Conservation (phyloP, 129 eudicot species). For the Mikania micrantha region DNA sequence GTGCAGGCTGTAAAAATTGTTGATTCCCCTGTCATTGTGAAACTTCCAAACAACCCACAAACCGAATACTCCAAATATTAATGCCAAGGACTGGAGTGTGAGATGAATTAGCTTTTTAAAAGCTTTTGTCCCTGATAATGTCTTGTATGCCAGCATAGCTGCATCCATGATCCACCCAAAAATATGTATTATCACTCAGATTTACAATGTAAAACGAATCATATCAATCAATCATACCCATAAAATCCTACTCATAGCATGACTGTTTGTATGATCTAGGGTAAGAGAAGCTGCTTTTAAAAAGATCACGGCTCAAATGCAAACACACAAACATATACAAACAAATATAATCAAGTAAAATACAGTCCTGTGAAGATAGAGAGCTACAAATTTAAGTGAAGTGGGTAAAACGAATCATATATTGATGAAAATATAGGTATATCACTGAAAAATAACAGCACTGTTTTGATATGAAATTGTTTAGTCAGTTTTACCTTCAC, state of each 20-base stretch:
- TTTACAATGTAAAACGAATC: background rate
- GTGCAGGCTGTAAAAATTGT: slow-evolving; percentile 78
- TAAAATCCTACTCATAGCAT: too few relatives aligned
- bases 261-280: too few relatives aligned
- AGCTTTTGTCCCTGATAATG: slow-evolving; percentile 64
- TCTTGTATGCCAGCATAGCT: slow-evolving; percentile 93
- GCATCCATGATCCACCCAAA: slow-evolving; percentile 26
- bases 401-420: too few relatives aligned
- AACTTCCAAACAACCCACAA: slow-evolving; percentile 81
- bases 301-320: too few relatives aligned
- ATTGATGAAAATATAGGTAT: too few relatives aligned
- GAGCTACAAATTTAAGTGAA: too few relatives aligned
- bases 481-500: slow-evolving; percentile 63
- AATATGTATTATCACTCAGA: background rate
- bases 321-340: too few relatives aligned
- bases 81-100: slow-evolving; percentile 56
- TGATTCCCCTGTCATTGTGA: slow-evolving; percentile 71
- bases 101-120: slow-evolving; percentile 67
- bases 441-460: background rate
- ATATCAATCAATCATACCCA: too few relatives aligned
- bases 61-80: slow-evolving; percentile 44
- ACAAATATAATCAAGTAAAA: too few relatives aligned
- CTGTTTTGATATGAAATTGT: background rate
- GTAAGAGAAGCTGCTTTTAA: too few relatives aligned
- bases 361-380: too few relatives aligned